Conservation (phyloP, 2,329 filamentous ascomycete species). For the Exophiala sideris region DNA sequence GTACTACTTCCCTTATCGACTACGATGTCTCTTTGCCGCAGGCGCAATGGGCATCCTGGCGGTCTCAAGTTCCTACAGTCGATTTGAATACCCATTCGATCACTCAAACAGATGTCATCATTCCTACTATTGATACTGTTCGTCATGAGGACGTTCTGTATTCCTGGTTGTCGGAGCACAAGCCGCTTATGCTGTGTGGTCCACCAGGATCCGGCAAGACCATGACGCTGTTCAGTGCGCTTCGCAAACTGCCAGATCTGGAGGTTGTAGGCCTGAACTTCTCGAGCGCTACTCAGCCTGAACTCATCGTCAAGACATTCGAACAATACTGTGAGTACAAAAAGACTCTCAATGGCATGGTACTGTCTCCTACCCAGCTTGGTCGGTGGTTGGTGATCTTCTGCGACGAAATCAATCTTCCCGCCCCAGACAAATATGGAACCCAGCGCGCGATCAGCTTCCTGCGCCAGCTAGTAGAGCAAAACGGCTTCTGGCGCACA, state of each 20-base stretch:
- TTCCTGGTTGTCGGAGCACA: slow-evolving; percentile 98
- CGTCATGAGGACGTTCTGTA: slow-evolving; percentile 99
- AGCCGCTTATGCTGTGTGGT: slow-evolving; percentile 91
- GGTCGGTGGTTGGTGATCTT: slow-evolving; percentile 98
- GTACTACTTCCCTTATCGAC: slow-evolving; percentile 84
- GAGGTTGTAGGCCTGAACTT: slow-evolving; percentile 99
- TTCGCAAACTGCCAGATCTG: slow-evolving; percentile 97
- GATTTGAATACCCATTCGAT: slow-evolving; percentile 99
- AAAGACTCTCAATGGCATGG: slow-evolving; percentile 94
- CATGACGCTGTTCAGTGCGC: slow-evolving; percentile 97
- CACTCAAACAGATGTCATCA: slow-evolving; percentile 96
- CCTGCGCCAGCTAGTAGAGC: slow-evolving; percentile 92
- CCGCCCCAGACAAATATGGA: slow-evolving; percentile 93
- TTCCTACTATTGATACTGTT: slow-evolving; percentile 94
- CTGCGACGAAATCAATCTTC: slow-evolving; percentile 99
- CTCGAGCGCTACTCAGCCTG: slow-evolving; percentile 95
- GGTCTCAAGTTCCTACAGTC: slow-evolving; percentile 86
- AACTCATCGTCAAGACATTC: slow-evolving; percentile 97
- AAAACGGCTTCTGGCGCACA: slow-evolving; percentile 98
- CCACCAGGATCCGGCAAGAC: slow-evolving; percentile 99
- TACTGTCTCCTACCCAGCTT: slow-evolving; percentile 93
- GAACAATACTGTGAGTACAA: slow-evolving; percentile 99
- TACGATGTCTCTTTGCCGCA: slow-evolving; percentile 86
- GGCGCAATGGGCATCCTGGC: slow-evolving; percentile 89
- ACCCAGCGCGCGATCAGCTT: slow-evolving; percentile 98